Evolutionary conservation across 2,329 filamentous ascomycete genomes (phyloP), one percentile per base, ranked within the genome.

Genomic region (Aspergillus quadricinctus): DNA sequence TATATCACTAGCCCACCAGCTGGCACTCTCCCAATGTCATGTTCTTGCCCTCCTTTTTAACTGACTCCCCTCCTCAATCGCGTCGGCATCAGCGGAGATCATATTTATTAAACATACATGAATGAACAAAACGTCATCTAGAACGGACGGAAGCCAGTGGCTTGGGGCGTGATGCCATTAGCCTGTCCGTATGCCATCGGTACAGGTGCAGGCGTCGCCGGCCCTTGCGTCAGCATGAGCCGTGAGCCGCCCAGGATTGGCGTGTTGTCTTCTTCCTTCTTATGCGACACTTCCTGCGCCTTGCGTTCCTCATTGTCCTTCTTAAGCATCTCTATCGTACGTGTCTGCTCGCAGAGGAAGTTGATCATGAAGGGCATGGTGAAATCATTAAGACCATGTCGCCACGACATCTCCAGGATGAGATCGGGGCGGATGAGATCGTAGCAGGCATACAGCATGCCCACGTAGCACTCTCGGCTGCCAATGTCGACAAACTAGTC

Each of bases 351-450:
- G 65, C 88, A 86, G 61, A 99, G 82, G 80, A 95, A 89, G 80
- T 97, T 99, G 84, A 99, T 97, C 91, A 99, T 95, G 82, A 96
- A 99, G 19, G 94, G 94, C 95, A 99, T 99, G 49, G 92, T 96
- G 78, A 96, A 99, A 79, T 99, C 94, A 68, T 88, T 86, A 41
- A 99, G 88, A 58, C 92, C 91, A 72, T 96, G 83, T 66, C 94
- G 93, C 94, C 94, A 99, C 57, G 94, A 97, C 56, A 99, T 84
- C 79, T 99, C 94, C 75, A 99, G 85, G 57, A 99, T 88, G 52
- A 95, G 81, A 70, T 97, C 92, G 3, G 95, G 88, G 19, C 91
- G 90, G 66, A 99, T 92, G 60, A 99, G 88, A 57, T 97, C 94
- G 77, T 99, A 96, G 82, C 94, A 99, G 52, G 95, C 88, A 72